phyloP scores from a whole-genome alignment of 2,329 filamentous ascomycete species.

The Aureobasidium namibiae region DNA sequence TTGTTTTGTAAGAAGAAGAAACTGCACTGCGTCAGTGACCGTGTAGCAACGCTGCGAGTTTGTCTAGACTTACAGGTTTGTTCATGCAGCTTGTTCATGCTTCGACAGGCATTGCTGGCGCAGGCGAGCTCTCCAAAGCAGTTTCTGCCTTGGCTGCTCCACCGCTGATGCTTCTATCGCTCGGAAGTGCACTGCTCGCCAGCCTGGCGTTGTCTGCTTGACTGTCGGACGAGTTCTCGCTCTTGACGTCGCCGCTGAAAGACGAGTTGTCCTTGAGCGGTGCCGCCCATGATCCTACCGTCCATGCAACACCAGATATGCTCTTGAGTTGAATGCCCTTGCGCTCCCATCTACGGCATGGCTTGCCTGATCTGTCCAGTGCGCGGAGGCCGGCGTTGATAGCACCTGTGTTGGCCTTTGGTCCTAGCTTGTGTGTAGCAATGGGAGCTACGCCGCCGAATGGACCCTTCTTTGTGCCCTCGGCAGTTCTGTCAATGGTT shows the following conservation, averaged over 20 bases:
- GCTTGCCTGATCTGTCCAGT: conserved; percentile 83
- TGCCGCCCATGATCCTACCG: conserved; percentile 73
- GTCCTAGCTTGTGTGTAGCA: conserved; percentile 68
- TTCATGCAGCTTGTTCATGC: background rate
- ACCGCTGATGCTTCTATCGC: conserved; percentile 52
- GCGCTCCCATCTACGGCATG: conserved; percentile 84
- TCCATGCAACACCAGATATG: conserved; percentile 82
- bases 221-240: conserved; percentile 46
- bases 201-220: conserved; percentile 48
- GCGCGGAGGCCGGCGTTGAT: conserved; percentile 95
- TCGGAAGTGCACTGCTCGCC: conserved; percentile 49
- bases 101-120: conserved; percentile 20
- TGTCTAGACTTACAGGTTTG: background rate
- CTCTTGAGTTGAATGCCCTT: conserved; percentile 79
- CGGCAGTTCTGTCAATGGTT: conserved; percentile 33
- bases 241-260: conserved; percentile 52
- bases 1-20: background rate
- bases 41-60: background rate
- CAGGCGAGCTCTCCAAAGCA: conserved; percentile 28
- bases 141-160: conserved; percentile 26
- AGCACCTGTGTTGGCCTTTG: conserved; percentile 91
- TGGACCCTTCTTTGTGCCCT: conserved; percentile 31
- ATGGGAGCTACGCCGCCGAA: conserved; percentile 32
- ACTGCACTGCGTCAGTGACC: background rate
- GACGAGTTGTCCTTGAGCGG: conserved; percentile 40